These are phyloP conservation scores for Aspergillus fructus DNA, from an alignment of 2,329 filamentous ascomycete genomes.

Conservation along the genomic window DNA sequence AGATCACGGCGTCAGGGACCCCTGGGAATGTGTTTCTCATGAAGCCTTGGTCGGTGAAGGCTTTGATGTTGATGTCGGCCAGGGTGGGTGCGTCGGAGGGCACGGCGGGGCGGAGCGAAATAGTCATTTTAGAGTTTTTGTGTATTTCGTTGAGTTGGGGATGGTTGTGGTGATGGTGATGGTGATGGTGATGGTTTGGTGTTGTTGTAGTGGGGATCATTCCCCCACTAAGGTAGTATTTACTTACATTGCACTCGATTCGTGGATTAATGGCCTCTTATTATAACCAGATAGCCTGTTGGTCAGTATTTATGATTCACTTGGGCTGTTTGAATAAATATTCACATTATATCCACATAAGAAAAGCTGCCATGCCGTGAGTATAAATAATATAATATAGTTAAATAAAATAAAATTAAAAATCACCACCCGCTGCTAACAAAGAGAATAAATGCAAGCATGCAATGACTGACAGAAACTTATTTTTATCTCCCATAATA, in stretches of 20 bases:
- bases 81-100: constrained; percentile 44
- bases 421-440: not conserved
- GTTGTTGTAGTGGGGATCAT: too few species aligned
- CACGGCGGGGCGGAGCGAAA: constrained; percentile 40
- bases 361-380: too few species aligned
- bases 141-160: not conserved
- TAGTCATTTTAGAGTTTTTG: constrained; percentile 3
- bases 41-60: constrained; percentile 43
- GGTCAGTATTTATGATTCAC: too few species aligned
- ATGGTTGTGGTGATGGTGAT: not conserved
- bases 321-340: too few species aligned
- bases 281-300: too few species aligned
- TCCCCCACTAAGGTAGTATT: too few species aligned
- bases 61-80: constrained; percentile 46
- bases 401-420: too few species aligned
- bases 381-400: too few species aligned
- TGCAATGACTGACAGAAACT: not conserved
- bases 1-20: constrained; percentile 20
- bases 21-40: constrained; percentile 31
- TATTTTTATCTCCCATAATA: not conserved
- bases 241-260: too few species aligned
- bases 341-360: too few species aligned
- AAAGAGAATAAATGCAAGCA: too few species aligned
- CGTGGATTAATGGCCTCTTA: too few species aligned
- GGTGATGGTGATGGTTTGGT: not conserved